Base-by-base conservation (phyloP, 352 stramenopile species). In the Phytophthora quininea region DNA sequence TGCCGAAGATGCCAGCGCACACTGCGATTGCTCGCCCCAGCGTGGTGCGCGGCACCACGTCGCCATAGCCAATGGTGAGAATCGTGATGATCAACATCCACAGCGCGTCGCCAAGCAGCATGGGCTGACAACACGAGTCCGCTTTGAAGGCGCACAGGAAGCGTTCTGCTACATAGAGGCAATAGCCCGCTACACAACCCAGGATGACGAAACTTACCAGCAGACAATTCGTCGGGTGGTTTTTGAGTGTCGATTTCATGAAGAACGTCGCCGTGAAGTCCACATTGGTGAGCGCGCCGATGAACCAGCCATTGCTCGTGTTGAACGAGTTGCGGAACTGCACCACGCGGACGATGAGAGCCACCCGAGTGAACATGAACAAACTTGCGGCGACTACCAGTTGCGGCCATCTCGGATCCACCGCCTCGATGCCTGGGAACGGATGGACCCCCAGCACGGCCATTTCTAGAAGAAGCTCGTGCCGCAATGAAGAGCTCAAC, bases 291-390 rank as follows among this genome's bases (percentile, higher is more conserved):
- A 92, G 73, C 48, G 86, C 67, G 35, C 80, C 71, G 58, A 94
- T 92, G 68, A 94, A 94, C 82, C 84, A 91, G 43, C 84, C 82
- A 59, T 92, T 92, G 72, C 76, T 92, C 55, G 82, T 84, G 57
- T 92, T 94, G 70, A 94, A 91, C 62, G 83, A 81, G 69, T 82
- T 83, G 45, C 75, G 81, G 57, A 84, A 86, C 53, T 88, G 71
- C 45, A 89, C 71, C 29, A 91, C 76, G 27, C 84, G 80, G 12
- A 89, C 35, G 8, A 87, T 49, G 56, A 93, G 73, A 45, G 54
- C 74, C 15, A 92, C 63, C 32, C 85, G 76, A 14, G 57, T 37
- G 40, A 90, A 89, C 83, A 92, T 93, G 62, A 84, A 10, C 3
- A 93, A 62, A 24, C 82, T 92, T 27, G 69, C 60, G n/a, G 76